These are phyloP conservation scores for Lactarius quietus DNA, from an alignment of 768 basidiomycete species.

Conservation along the genomic window DNA sequence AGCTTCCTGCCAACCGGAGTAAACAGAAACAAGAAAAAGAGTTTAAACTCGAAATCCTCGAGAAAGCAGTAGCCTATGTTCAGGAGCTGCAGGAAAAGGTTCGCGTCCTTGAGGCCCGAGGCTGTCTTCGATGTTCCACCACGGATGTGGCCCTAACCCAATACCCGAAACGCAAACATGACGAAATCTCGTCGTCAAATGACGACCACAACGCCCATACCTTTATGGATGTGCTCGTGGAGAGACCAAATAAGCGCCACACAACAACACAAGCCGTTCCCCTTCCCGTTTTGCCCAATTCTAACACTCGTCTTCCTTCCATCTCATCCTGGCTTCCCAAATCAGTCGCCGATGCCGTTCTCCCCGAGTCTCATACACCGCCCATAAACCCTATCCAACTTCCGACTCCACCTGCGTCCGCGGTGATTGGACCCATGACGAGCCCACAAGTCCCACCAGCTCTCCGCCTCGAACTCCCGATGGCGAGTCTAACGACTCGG, in stretches of 20 bases:
- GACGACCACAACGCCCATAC: constrained; percentile 18
- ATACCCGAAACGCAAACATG: constrained; percentile 19
- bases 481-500: constrained; percentile 10
- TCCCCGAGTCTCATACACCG: constrained; percentile 9
- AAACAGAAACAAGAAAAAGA: constrained; percentile 25
- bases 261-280: background rate
- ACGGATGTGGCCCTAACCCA: background rate
- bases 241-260: constrained; percentile 17
- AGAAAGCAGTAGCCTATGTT: constrained; percentile 25
- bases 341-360: constrained; percentile 2
- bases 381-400: constrained; percentile 19
- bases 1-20: constrained; percentile 3
- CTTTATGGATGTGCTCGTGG: background rate
- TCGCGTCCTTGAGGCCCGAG: constrained; percentile 20
- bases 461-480: constrained; percentile 25
- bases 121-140: constrained; percentile 12
- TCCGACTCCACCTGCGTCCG: constrained; percentile 24
- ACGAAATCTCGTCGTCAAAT: constrained; percentile 6
- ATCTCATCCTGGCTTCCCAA: constrained; percentile 26
- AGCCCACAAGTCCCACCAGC: constrained; percentile 25
- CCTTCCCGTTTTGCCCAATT: background rate
- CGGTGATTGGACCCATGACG: constrained; percentile 18
- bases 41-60: constrained; percentile 28
- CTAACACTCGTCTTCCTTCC: constrained; percentile 25
- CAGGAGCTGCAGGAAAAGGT: constrained; percentile 27